Evolutionary conservation across 2,329 filamentous ascomycete genomes (phyloP), one percentile per base, ranked within the genome.

Genomic region (Cercospora sp.): DNA sequence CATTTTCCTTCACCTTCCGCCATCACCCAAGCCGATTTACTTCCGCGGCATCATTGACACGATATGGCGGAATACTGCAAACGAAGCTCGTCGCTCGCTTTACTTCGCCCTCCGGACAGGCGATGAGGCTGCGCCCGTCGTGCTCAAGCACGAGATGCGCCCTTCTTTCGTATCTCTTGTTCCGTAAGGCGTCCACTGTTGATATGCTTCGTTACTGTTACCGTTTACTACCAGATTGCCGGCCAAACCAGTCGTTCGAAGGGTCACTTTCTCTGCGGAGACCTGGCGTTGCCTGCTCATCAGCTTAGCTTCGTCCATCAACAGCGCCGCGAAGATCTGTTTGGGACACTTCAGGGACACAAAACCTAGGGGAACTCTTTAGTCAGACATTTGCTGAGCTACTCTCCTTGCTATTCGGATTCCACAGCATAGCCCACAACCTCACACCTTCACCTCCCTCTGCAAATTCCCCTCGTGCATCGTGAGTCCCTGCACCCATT

Each of bases 361-460:
- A 9, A 2, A n/a, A n/a, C 36, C 36, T n/a, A 42, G 16, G 16
- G 36, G 36, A n/a, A n/a, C 36, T 42, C 16, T n/a, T 42, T 51
- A 4, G 20, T 23, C 45, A 58, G 53, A 18, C 26, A 18, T n/a
- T 31, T 31, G n/a, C 12, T 30, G 18, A 51, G 45, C 45, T 26
- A 23, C 18, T n/a, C 13, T 64, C 31, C 48, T 55, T 57, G 28
- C 45, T 23, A 16, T n/a, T 23, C 13, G 74, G 74, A 62, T 64
- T 67, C 74, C 74, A 76, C 20, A 75, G 42, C 75, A 76, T 75
- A 16, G 66, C 69, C 71, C 70, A 71, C 20, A 74, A 23, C 36
- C 39, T 64, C 33, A 75, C 73, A 0, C 75, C 74, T 10, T 60
- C 53, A 1, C 74, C 74, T 39, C 74, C 72, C n/a, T 68, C 64